Evolutionary conservation across 495 filamentous ascomycete genomes (phyloP).

Genomic region (Tirmania nivea): DNA sequence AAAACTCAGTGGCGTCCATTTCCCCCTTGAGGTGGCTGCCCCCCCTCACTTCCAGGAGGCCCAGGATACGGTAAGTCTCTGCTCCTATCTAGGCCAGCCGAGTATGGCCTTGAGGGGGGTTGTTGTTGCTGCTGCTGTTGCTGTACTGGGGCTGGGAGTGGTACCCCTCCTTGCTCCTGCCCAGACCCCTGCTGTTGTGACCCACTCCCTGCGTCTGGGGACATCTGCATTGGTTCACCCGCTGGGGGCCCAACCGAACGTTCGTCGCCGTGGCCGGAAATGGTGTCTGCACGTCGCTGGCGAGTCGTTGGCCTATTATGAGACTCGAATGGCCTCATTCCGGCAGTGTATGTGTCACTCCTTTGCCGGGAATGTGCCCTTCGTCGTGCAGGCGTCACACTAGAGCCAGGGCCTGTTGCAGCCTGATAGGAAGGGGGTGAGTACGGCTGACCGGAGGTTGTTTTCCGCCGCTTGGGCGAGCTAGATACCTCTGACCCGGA

Average conservation of each 20-base stretch:
- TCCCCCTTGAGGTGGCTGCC: not conserved
- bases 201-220: slow-evolving; percentile 6
- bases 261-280: slow-evolving; percentile 6
- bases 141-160: slow-evolving; percentile 1
- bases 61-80: slow-evolving; percentile 1
- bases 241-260: slow-evolving; percentile 15
- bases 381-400: slow-evolving; percentile 35
- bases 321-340: slow-evolving; percentile 21
- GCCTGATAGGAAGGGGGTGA: slow-evolving; percentile 35
- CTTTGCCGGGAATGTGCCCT: slow-evolving; percentile 43
- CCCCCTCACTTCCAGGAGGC: not conserved
- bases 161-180: not conserved
- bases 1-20: not conserved
- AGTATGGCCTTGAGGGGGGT: slow-evolving; percentile 17
- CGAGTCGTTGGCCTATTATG: slow-evolving; percentile 18
- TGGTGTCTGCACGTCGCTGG: slow-evolving; percentile 24
- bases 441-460: slow-evolving; percentile 30
- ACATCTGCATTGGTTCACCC: slow-evolving; percentile 3
- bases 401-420: slow-evolving; percentile 32
- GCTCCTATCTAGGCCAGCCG: slow-evolving; percentile 13
- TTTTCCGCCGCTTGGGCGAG: slow-evolving; percentile 57
- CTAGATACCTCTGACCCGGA: slow-evolving; percentile 30
- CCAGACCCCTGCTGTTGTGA: not conserved
- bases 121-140: slow-evolving; percentile 13
- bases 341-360: slow-evolving; percentile 39